Percentiles rank a stretch among this genome's conserved stretches.
These are phyloP conservation scores for Catunica adiposa DNA, from an alignment of 2,329 filamentous ascomycete genomes.

Conservation along the genomic window DNA sequence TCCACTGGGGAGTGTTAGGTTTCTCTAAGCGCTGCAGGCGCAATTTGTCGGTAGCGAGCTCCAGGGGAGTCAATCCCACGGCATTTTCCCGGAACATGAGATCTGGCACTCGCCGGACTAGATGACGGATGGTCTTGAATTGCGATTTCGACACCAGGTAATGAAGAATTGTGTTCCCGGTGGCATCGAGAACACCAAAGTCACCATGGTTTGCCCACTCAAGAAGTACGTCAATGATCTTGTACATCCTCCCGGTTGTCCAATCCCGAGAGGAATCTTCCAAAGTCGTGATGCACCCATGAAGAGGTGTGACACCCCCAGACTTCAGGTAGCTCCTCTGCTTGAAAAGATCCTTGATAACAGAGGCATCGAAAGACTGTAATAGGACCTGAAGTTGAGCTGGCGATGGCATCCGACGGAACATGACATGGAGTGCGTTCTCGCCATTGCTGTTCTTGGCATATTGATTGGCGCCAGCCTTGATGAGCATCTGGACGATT, in stretches of 20 bases:
- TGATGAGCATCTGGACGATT: conserved; percentile 44
- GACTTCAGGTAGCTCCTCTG: background rate
- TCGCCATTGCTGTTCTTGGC: conserved; percentile 44
- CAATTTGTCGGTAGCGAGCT: conserved; percentile 40
- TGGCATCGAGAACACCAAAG: background rate
- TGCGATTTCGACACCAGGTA: background rate
- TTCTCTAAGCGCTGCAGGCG: background rate
- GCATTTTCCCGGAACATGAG: conserved; percentile 58
- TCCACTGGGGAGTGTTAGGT: background rate
- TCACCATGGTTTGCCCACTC: background rate
- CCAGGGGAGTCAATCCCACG: conserved; percentile 55
- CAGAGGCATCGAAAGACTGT: background rate
- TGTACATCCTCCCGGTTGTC: background rate
- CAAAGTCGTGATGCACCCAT: background rate
- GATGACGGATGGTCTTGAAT: conserved; percentile 23
- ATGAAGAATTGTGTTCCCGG: background rate
- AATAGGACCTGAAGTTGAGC: background rate
- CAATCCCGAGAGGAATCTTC: background rate
- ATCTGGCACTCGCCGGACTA: conserved; percentile 28
- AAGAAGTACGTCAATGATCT: background rate
- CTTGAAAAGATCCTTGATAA: background rate
- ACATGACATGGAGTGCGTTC: conserved; percentile 39
- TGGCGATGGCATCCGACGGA: background rate
- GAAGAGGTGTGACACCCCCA: background rate
- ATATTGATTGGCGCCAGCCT: conserved; percentile 53